Evolutionary conservation across 2,329 filamentous ascomycete species (phyloP), one percentile per base, ranked within the genome.

Genomic region (Neodidymelliopsis sp.): DNA sequence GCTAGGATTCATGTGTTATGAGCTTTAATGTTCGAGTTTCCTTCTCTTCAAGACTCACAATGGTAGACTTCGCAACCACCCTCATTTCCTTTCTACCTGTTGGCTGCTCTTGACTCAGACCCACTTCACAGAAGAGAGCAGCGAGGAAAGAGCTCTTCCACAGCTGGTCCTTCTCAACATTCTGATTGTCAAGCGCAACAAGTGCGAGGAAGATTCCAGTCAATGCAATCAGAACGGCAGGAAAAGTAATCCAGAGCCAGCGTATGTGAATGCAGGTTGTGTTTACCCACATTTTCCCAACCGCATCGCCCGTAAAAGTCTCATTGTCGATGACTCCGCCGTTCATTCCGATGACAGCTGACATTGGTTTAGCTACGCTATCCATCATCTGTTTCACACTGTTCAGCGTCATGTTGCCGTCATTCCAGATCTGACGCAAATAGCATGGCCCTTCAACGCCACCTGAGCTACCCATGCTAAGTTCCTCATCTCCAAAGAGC

Each of bases 111-210:
- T 7, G 19, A n/a, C 5, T 16, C 10, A 27, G 13, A 4, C 19
- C 16, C 1, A 33, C 29, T 10, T 27, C 39, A 3, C 39, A 42
- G 5, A 42, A 34, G 2, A 42, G n/a, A 3, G 29, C 16, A n/a
- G 39, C 39, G 1, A 42, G 39, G 15, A 44, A 8, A 3, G 41
- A 44, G 19, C 41, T 44, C 20, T 46, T 38, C 43, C 43, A 39
- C 11, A 46, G 8, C 2, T 34, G 18, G 5, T 39, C 27, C 10
- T 25, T 19, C 2, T 18, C 27, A 1, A 33, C 15, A 1, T 9
- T n/a, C 3, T 34, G 34, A 22, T 34, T 39, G 6, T 33, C 19
- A 4, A 31, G 3, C 6, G 13, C 11, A 2, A 46, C n/a, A 1
- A 39, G 10, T 6, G 33, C 1, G 13, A 46, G 43, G 12, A 46